Percentiles rank a stretch among this genome's conserved stretches.
Conservation (phyloP, 768 basidiomycete species). For the Lactarius pseudohatsudake region DNA sequence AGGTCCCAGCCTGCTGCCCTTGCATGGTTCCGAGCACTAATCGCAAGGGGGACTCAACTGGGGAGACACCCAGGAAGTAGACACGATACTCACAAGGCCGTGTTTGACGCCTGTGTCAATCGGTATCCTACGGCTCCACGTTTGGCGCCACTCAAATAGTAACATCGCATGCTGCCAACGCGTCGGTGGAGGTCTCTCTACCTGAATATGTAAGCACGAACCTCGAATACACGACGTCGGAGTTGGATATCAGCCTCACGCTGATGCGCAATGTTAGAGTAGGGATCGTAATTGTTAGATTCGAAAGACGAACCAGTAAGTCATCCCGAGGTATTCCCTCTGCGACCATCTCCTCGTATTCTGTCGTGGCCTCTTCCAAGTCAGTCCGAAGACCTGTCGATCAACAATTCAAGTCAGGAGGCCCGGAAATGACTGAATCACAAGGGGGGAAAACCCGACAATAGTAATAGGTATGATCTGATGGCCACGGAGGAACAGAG, state of each 20-base stretch:
- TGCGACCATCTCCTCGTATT: conserved; percentile 1
- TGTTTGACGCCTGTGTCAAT: conserved; percentile 7
- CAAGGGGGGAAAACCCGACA: conserved; percentile 4
- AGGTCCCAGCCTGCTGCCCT: conserved; percentile 13
- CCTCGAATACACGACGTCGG: neutral
- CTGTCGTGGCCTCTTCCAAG: neutral
- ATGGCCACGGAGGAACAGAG: neutral
- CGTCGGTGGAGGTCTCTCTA: neutral
- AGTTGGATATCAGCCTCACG: neutral
- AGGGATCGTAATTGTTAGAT: neutral
- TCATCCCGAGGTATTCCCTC: conserved; percentile 6
- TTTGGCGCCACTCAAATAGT: conserved; percentile 1
- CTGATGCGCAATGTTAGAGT: conserved; percentile 1
- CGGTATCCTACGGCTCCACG: conserved; percentile 10
- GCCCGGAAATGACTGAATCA: neutral
- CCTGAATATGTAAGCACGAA: conserved; percentile 2
- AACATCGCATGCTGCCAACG: conserved; percentile 12
- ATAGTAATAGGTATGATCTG: neutral
- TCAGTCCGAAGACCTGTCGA: conserved; percentile 16
- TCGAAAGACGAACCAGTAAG: conserved; percentile 1
- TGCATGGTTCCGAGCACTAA: conserved; percentile 14
- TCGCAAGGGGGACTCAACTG: no score
- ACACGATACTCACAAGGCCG: conserved; percentile 9
- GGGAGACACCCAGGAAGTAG: neutral
- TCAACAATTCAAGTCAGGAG: neutral